phyloP scores from a whole-genome alignment of 345 rosid genomes.

The Turnera subulata region DNA sequence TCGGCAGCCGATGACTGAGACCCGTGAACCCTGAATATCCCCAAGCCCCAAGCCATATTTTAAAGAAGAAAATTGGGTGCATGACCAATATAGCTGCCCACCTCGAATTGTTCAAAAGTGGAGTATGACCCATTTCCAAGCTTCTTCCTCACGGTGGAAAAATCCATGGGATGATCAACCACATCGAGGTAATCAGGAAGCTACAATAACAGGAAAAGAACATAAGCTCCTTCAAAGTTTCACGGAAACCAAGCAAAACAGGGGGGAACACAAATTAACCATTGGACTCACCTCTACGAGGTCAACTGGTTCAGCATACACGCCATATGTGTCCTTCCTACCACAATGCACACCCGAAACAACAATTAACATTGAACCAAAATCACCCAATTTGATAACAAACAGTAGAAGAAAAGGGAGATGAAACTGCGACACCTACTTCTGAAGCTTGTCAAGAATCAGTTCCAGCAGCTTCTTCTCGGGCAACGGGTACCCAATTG shows the following conservation, averaged over 20 bases:
- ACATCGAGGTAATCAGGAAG: slow-evolving; percentile 3
- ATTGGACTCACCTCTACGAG: slow-evolving; percentile 64
- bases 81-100: background rate
- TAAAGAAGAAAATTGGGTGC: too few species aligned
- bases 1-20: too few species aligned
- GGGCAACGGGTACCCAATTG: slow-evolving; percentile 37
- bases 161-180: slow-evolving; percentile 3
- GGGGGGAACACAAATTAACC: background rate
- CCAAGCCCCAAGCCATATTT: too few species aligned
- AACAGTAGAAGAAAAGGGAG: background rate
- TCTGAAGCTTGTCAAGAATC: slow-evolving; percentile 91
- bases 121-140: background rate
- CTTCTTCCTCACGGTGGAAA: slow-evolving; percentile 3
- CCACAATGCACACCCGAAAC: slow-evolving; percentile 25
- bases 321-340: slow-evolving; percentile 97
- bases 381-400: background rate
- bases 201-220: background rate
- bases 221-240: background rate
- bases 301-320: slow-evolving; percentile 92
- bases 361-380: slow-evolving; percentile 18
- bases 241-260: background rate
- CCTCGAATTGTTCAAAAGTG: background rate
- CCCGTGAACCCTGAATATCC: too few species aligned
- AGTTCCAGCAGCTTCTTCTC: slow-evolving; percentile 75
- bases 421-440: slow-evolving; percentile 38